A percentile compares a stretch with the other conserved stretches of the same genome.
phyloP scores from a whole-genome alignment of 2,329 filamentous ascomycete genomes.

The Mycocentrospora acerina region DNA sequence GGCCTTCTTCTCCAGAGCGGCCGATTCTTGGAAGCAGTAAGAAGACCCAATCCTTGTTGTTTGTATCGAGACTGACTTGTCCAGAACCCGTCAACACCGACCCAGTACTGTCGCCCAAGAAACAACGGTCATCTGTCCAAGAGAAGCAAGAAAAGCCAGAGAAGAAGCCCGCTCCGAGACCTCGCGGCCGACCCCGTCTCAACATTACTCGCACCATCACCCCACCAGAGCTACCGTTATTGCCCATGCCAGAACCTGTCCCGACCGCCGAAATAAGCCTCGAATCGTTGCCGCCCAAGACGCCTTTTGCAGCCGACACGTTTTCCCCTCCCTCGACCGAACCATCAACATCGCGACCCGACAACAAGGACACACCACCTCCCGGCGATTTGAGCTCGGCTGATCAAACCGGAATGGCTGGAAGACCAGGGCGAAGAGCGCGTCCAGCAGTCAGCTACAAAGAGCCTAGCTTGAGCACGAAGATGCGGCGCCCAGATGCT shows the following conservation, averaged over 20 bases:
- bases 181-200: slow-evolving; percentile 23
- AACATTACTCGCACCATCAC: slow-evolving; percentile 28
- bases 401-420: slow-evolving; percentile 35
- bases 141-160: slow-evolving; percentile 26
- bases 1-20: slow-evolving; percentile 24
- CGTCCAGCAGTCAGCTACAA: slow-evolving; percentile 52
- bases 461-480: slow-evolving; percentile 50
- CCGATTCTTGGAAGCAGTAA: slow-evolving; percentile 48
- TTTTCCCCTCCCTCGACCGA: slow-evolving; percentile 50
- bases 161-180: slow-evolving; percentile 27
- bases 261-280: slow-evolving; percentile 32
- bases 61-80: slow-evolving; percentile 17
- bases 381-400: slow-evolving; percentile 42
- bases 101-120: slow-evolving; percentile 45
- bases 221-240: slow-evolving; percentile 19
- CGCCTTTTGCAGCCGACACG: slow-evolving; percentile 39
- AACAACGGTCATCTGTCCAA: slow-evolving; percentile 33
- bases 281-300: slow-evolving; percentile 44
- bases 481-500: slow-evolving; percentile 53
- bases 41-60: slow-evolving; percentile 13
- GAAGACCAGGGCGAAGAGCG: slow-evolving; percentile 48
- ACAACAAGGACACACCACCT: slow-evolving; percentile 47
- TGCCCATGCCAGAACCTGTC: slow-evolving; percentile 24
- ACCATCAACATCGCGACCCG: slow-evolving; percentile 40
- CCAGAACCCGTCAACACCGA: slow-evolving; percentile 55